phyloP scores from a whole-genome alignment of 2,329 filamentous ascomycete species.

The Ceratocystis cubensis region DNA sequence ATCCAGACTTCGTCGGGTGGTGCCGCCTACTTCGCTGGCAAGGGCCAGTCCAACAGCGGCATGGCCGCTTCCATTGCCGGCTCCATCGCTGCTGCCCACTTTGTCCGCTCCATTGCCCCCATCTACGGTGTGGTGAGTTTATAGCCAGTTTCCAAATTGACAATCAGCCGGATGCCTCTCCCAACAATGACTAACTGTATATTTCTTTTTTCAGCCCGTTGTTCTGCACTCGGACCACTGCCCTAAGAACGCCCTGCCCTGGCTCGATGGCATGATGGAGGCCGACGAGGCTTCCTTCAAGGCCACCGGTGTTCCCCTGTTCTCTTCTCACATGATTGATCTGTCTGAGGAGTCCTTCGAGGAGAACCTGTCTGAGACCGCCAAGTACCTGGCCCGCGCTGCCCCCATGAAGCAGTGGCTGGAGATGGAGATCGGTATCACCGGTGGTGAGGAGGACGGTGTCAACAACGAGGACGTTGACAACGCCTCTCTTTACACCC shows the following conservation, averaged over 20 bases:
- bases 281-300: conserved; percentile 95
- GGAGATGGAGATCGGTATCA: conserved; percentile 85
- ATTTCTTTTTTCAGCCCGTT: conserved; percentile 43
- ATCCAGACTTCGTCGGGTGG: conserved; percentile 90
- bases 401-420: conserved; percentile 98
- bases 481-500: conserved; percentile 93
- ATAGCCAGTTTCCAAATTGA: neutral
- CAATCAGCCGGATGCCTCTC: neutral
- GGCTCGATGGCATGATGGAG: conserved; percentile 91
- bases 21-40: conserved; percentile 84
- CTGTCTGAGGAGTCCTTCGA: conserved; percentile 82
- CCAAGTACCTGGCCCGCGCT: conserved; percentile 83
- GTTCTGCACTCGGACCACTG: conserved; percentile 97
- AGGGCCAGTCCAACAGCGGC: conserved; percentile 68
- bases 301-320: conserved; percentile 79
- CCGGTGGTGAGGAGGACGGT: conserved; percentile 87
- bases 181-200: neutral
- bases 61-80: conserved; percentile 84
- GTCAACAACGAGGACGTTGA: conserved; percentile 98
- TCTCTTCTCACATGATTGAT: conserved; percentile 96
- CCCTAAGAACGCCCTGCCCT: conserved; percentile 97
- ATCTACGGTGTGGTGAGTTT: conserved; percentile 54
- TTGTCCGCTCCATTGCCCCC: conserved; percentile 78
- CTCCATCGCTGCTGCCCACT: conserved; percentile 79
- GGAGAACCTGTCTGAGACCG: conserved; percentile 84